Conservation (phyloP, 2,329 filamentous ascomycete genomes). For the Rutstroemia sp. region DNA sequence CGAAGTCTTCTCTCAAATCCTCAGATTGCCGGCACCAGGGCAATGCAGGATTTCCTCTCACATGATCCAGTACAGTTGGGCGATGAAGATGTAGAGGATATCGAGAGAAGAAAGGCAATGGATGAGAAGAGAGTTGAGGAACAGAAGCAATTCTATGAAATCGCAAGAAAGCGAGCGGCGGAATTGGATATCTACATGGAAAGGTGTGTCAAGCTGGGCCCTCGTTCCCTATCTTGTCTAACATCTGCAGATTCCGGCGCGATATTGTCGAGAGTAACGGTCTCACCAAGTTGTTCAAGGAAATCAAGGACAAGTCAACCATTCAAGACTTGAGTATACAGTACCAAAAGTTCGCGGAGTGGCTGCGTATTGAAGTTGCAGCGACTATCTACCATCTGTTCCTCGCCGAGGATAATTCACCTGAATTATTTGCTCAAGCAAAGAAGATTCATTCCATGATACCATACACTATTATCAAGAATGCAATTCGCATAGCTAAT, state of each 20-base stretch:
- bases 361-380: conserved; percentile 93
- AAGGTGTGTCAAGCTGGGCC: conserved; percentile 47
- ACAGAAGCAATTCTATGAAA: conserved; percentile 91
- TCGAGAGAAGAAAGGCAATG: conserved; percentile 68
- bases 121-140: conserved; percentile 87
- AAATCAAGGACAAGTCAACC: conserved; percentile 83
- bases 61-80: conserved; percentile 63
- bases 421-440: conserved; percentile 88
- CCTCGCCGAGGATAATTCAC: conserved; percentile 95
- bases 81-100: conserved; percentile 79
- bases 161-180: conserved; percentile 80
- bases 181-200: conserved; percentile 99
- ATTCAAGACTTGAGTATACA: conserved; percentile 87
- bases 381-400: conserved; percentile 97
- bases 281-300: conserved; percentile 83
- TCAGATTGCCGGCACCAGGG: conserved; percentile 72
- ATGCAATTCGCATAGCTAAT: conserved; percentile 93
- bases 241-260: conserved; percentile 48
- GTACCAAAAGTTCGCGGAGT: conserved; percentile 97
- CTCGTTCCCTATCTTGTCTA: conserved; percentile 4
- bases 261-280: conserved; percentile 69
- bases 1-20: conserved; percentile 78
- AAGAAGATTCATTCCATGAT: conserved; percentile 93
- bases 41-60: conserved; percentile 79
- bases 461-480: conserved; percentile 89